Base-by-base conservation (phyloP, 1,284 basidiomycete genomes). In the Cystobasidium pallidum region DNA sequence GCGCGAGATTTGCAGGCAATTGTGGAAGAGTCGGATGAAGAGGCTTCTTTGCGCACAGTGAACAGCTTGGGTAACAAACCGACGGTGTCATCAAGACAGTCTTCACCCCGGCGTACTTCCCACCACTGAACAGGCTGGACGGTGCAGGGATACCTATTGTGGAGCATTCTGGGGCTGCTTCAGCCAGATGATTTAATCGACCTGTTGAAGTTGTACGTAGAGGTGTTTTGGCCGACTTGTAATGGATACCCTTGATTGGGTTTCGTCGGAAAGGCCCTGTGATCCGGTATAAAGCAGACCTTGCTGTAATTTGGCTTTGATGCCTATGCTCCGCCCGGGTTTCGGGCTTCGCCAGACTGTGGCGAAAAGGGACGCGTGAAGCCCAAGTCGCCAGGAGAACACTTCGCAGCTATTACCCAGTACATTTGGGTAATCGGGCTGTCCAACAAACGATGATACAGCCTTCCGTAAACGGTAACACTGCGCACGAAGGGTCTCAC, bases 1-100 rank as follows among this genome's bases (percentile, higher is more conserved):
- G 58, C 43, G 30, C 47, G 64, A 17, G 52, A 51, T 41, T 47
- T 66, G 26, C 45, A 52, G 26, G 64, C 47, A 21, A 66, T 66
- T n/a, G 52, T 55, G 19, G 64, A 66, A 26, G 64, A 55, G 36
- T 66, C 64, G 51, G 64, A 66, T n/a, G 64, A 66, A 34, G 64
- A 66, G 34, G 64, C 64, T 32, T 66, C 64, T n/a, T 66, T 66
- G 64, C 47, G 51, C 47, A 51, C 49, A n/a, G 64, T 51, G 2
- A 66, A 66, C 21, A 61, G 58, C 21, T 34, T 61, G n/a, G 41
- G 64, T 41, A 66, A 66, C 32, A 28, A 51, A 55, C 64, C 24
- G 30, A 66, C 49, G 13, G 39, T 55, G 2, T 66, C 64, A 21
- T 66, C 64, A n/a, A 66, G 64, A 41, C 64, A 66, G 26, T 54